Conservation (phyloP, 208 protist genomes). For the Crithidia brevicula region DNA sequence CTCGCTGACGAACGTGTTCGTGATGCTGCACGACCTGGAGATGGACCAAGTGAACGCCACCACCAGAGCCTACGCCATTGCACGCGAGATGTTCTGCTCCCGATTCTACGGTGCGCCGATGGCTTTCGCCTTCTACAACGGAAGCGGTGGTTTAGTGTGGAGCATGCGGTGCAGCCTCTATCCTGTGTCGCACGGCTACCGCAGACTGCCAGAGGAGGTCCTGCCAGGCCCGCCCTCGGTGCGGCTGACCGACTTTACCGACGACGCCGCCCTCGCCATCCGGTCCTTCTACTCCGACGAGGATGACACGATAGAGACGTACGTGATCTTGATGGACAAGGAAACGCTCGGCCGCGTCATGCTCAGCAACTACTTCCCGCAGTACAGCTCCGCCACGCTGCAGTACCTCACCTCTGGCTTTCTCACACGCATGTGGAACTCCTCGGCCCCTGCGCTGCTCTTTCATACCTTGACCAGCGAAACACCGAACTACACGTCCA, state of each 20-base stretch:
- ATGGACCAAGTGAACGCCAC: neutral
- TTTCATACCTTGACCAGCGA: slow-evolving; percentile 49
- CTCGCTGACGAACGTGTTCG: slow-evolving; percentile 22
- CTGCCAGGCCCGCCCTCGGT: neutral
- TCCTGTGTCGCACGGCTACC: neutral
- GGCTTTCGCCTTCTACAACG: slow-evolving; percentile 37
- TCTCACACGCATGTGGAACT: slow-evolving; percentile 39
- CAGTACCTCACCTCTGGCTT: slow-evolving; percentile 41
- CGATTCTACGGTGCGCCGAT: slow-evolving; percentile 39
- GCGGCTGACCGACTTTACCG: slow-evolving; percentile 19
- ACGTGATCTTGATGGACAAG: slow-evolving; percentile 42
- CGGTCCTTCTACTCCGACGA: slow-evolving; percentile 7
- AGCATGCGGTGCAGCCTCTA: slow-evolving; percentile 1
- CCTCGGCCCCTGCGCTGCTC: slow-evolving; percentile 28
- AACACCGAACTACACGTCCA: slow-evolving; percentile 33
- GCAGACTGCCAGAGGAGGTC: neutral
- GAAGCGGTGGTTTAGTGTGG: slow-evolving; percentile 17
- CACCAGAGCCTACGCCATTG: neutral
- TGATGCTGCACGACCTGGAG: slow-evolving; percentile 7
- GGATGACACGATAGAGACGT: slow-evolving; percentile 4
- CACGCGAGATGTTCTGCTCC: slow-evolving; percentile 30
- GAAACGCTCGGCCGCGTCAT: slow-evolving; percentile 43
- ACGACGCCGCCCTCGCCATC: slow-evolving; percentile 13
- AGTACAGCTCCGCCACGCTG: slow-evolving; percentile 55
- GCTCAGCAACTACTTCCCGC: slow-evolving; percentile 36